These are phyloP conservation scores for Mycena citricolor DNA, from an alignment of 1,284 basidiomycete genomes.

Conservation along the genomic window DNA sequence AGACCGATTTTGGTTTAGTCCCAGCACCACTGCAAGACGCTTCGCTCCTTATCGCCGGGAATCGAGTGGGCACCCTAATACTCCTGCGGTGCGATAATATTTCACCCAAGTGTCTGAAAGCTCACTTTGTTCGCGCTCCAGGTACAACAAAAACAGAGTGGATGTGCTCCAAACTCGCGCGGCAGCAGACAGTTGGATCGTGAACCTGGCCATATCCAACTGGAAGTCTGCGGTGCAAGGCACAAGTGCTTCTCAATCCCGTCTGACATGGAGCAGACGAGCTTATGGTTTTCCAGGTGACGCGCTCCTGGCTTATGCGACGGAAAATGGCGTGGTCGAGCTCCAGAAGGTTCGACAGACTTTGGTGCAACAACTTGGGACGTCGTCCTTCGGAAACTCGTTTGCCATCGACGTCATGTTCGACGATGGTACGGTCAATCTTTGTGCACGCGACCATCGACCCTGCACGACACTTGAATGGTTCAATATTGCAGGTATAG, in stretches of 20 bases:
- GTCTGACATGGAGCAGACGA: background rate
- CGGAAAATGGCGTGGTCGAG: constrained; percentile 57
- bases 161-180: constrained; percentile 13
- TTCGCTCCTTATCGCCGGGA: constrained; percentile 68
- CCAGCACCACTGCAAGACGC: constrained; percentile 66
- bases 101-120: background rate
- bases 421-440: constrained; percentile 30
- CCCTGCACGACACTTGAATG: constrained; percentile 55
- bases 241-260: background rate
- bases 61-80: constrained; percentile 58
- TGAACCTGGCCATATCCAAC: constrained; percentile 20
- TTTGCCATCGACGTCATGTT: constrained; percentile 37
- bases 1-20: constrained; percentile 52
- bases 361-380: constrained; percentile 30
- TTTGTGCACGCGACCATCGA: constrained; percentile 40
- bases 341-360: constrained; percentile 54
- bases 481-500: constrained; percentile 43
- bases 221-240: constrained; percentile 17
- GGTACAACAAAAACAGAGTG: constrained; percentile 15
- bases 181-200: constrained; percentile 20
- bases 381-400: constrained; percentile 31
- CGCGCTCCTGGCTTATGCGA: constrained; percentile 56
- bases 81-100: constrained; percentile 62
- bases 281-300: constrained; percentile 39
- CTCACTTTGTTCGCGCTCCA: background rate